phyloP scores from a whole-genome alignment of 2,329 filamentous ascomycete species.

The Raffaelea albimanens region DNA sequence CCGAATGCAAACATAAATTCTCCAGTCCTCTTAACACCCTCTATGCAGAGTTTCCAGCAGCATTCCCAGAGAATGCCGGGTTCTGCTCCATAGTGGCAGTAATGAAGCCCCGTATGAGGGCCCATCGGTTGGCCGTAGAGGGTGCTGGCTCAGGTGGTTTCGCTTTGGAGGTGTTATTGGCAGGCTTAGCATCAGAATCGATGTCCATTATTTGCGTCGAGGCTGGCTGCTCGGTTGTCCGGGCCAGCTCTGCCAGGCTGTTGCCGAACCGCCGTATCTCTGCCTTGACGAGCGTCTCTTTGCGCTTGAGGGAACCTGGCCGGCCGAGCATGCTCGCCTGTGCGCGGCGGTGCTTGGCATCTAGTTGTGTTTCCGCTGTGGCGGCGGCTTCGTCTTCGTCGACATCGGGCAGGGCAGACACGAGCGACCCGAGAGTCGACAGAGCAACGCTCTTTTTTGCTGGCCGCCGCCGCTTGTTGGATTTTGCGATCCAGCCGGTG shows the following conservation, averaged over 20 bases:
- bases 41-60: conserved; percentile 11
- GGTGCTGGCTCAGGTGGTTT: too few relatives aligned
- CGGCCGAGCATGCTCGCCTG: conserved; percentile 46
- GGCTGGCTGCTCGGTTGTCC: too few relatives aligned
- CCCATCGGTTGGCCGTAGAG: conserved; percentile 63
- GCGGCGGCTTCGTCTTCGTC: conserved; percentile 34
- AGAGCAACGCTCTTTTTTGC: conserved; percentile 60
- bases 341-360: too few relatives aligned
- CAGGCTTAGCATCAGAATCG: too few relatives aligned
- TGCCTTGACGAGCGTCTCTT: conserved; percentile 66
- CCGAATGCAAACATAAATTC: too few relatives aligned
- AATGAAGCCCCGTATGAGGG: conserved; percentile 74
- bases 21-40: too few relatives aligned
- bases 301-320: conserved; percentile 74
- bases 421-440: conserved; percentile 64
- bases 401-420: conserved; percentile 67
- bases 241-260: conserved; percentile 67
- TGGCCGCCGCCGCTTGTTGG: conserved; percentile 51
- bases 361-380: conserved; percentile 4
- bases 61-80: conserved; percentile 67
- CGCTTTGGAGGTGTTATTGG: too few relatives aligned
- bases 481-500: conserved; percentile 16
- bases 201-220: too few relatives aligned
- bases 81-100: conserved; percentile 84
- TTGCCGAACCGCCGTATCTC: conserved; percentile 79